Evolutionary conservation across 768 basidiomycete species (phyloP).

Genomic region (Tylopilus plumbeoviolaceoides): DNA sequence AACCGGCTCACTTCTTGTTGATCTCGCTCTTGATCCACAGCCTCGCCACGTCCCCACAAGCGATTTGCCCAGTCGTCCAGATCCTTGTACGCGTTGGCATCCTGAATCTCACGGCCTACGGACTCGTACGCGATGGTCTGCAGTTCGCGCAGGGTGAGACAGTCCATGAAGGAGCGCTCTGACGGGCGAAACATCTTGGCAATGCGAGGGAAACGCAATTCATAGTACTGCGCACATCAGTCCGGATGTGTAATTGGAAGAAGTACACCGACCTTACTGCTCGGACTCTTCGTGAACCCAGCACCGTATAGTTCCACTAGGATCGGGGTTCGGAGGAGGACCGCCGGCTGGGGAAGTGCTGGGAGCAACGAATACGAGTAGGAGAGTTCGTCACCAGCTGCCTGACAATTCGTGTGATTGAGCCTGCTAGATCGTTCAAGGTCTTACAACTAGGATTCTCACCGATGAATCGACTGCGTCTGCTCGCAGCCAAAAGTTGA

Average conservation of each 20-base stretch:
- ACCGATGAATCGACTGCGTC: conserved; percentile 26
- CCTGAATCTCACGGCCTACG: conserved; percentile 45
- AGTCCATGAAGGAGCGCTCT: conserved; percentile 66
- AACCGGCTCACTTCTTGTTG: conserved; percentile 24
- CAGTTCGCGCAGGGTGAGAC: conserved; percentile 44
- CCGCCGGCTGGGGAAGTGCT: conserved; percentile 47
- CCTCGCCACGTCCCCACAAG: conserved; percentile 39
- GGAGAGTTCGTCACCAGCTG: conserved; percentile 31
- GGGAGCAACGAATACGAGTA: conserved; percentile 53
- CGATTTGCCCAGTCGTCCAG: conserved; percentile 42
- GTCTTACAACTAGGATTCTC: background rate
- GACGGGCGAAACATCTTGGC: conserved; percentile 57
- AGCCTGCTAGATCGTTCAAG: background rate
- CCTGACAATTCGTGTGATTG: conserved; percentile 2
- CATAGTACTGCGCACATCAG: conserved; percentile 56
- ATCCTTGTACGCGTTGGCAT: conserved; percentile 40
- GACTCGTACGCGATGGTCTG: conserved; percentile 52
- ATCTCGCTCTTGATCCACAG: conserved; percentile 31
- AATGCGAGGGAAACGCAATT: conserved; percentile 79
- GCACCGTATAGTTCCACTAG: conserved; percentile 76
- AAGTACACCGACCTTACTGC: conserved; percentile 45
- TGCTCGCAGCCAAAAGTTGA: conserved; percentile 58
- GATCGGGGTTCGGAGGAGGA: conserved; percentile 58
- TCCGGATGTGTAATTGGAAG: background rate
- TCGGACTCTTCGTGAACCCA: conserved; percentile 70